phyloP scores from a whole-genome alignment of 192 early-diverging fungal genomes.

The Rhizophagus sp. region DNA sequence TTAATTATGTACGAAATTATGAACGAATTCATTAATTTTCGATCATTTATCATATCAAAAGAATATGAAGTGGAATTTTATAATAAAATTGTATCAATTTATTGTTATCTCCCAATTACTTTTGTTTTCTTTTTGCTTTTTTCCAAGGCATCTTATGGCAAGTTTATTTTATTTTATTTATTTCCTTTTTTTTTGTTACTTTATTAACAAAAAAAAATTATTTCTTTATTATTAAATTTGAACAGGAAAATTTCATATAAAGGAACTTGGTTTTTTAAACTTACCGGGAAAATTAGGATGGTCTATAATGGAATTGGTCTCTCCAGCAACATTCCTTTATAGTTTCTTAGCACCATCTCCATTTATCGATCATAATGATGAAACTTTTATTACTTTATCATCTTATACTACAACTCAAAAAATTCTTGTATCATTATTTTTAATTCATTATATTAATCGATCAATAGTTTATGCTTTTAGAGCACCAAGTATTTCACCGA shows the following conservation, averaged over 20 bases:
- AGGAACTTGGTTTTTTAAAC: slow-evolving; percentile 12
- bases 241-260: slow-evolving; percentile 28
- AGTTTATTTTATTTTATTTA: neutral
- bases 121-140: slow-evolving; percentile 17
- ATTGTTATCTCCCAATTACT: slow-evolving; percentile 24
- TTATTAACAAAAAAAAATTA: neutral
- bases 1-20: too few species aligned
- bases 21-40: too few species aligned
- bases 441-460: slow-evolving; percentile 42
- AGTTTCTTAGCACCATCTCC: neutral
- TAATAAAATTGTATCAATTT: slow-evolving; percentile 15
- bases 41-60: neutral
- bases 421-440: slow-evolving; percentile 32
- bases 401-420: slow-evolving; percentile 31
- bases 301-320: slow-evolving; percentile 40
- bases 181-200: neutral
- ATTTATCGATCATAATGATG: neutral
- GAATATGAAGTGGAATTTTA: slow-evolving; percentile 14
- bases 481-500: slow-evolving; percentile 34
- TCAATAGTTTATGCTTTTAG: slow-evolving; percentile 33
- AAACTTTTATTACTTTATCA: neutral
- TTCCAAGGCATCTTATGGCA: slow-evolving; percentile 39
- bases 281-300: slow-evolving; percentile 38
- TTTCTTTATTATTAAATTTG: neutral
- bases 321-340: slow-evolving; percentile 33